Evolutionary conservation across 2,329 filamentous ascomycete species (phyloP).

Genomic region (Fusarium duplospermum): DNA sequence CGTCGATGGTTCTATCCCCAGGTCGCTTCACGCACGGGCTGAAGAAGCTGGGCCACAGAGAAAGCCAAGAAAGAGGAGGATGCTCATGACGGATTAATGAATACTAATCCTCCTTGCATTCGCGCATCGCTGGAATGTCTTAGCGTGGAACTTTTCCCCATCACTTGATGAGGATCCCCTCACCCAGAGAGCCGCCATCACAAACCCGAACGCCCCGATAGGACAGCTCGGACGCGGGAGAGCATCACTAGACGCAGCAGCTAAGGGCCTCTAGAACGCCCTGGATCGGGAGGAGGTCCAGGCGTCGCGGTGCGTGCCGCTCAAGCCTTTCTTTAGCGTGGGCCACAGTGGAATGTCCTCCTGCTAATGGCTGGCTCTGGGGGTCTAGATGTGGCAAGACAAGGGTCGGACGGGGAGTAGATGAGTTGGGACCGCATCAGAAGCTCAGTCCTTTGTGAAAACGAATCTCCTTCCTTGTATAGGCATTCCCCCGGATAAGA

Average conservation of each 20-base stretch:
- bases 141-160: neutral
- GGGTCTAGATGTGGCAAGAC: neutral
- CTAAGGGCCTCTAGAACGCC: neutral
- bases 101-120: neutral
- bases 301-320: slow-evolving; percentile 4
- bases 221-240: neutral
- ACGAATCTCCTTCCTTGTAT: neutral
- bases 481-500: neutral
- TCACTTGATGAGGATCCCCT: neutral
- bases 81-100: neutral
- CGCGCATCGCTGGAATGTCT: neutral
- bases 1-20: neutral
- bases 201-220: neutral
- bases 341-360: neutral
- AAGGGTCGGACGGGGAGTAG: neutral
- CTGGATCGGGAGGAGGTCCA: neutral
- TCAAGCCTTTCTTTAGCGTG: neutral
- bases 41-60: neutral
- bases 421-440: neutral
- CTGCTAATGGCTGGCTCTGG: neutral
- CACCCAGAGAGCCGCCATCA: neutral
- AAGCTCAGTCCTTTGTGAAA: neutral
- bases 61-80: neutral
- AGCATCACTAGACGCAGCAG: slow-evolving; percentile 11
- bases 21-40: slow-evolving; percentile 1